A percentile compares a stretch with the other conserved stretches of the same genome.
These are phyloP conservation scores for Solanum hybrid DNA, from an alignment of 305 asterid species.

Conservation along the genomic window DNA sequence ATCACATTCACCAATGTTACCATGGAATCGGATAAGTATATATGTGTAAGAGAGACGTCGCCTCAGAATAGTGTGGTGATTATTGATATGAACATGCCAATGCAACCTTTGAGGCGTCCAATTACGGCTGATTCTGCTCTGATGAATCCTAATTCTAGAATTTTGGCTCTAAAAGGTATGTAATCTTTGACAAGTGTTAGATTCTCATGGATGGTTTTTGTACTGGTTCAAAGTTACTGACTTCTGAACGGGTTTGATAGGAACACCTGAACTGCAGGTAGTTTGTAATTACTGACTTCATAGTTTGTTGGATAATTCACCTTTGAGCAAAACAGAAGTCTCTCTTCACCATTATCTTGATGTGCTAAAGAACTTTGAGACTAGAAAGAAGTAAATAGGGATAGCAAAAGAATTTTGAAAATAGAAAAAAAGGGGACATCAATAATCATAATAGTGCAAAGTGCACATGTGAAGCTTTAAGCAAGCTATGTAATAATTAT, in stretches of 20 bases:
- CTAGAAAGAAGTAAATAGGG: not conserved
- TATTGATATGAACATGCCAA: slow-evolving; percentile 92
- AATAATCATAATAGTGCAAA: not conserved
- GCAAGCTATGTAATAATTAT: not conserved
- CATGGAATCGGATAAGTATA: slow-evolving; percentile 95
- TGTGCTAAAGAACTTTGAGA: not conserved
- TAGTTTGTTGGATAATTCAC: not conserved
- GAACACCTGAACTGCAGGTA: not conserved
- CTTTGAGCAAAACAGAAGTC: not conserved
- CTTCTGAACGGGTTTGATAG: not conserved
- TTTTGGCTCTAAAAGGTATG: slow-evolving; percentile 81
- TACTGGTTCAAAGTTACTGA: not conserved
- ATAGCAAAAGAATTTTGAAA: not conserved
- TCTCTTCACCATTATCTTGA: not conserved
- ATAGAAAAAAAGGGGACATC: not conserved
- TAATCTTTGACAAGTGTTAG: not conserved
- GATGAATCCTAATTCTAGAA: slow-evolving; percentile 88
- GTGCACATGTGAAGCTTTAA: not conserved
- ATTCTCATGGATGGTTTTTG: not conserved
- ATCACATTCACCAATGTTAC: slow-evolving; percentile 96
- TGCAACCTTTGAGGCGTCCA: slow-evolving; percentile 93
- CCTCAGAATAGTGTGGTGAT: slow-evolving; percentile 96
- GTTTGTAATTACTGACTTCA: not conserved
- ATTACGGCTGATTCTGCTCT: slow-evolving; percentile 98
- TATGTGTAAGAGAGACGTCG: slow-evolving; percentile 92